Evolutionary conservation across 306 rosid species (phyloP), one percentile per base, ranked within the genome.

Genomic region (Cicer chorassanicum): DNA sequence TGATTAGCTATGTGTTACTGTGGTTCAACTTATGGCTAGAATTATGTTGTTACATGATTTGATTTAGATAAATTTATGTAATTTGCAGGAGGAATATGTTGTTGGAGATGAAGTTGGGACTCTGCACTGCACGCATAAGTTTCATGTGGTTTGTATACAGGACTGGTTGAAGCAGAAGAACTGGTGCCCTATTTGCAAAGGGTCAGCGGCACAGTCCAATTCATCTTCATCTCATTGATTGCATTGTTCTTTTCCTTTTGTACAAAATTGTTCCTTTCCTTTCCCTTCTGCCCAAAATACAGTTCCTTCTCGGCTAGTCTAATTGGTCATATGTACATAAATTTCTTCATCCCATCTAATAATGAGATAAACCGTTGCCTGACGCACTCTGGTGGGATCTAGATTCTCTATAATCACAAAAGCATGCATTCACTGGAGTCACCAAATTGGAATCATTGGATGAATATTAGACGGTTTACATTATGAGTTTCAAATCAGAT

Each of bases 171-270:
- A 82, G 77, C 61, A 85, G 72, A 93, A 93, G 93, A 93, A 88
- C 19, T 93, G 96, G 96, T 91, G 98, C 77, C 98, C 97, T 18
- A 80, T 89, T 65, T 93, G 97, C 81, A 88, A 91, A 89, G 82
- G 85, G 21, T 78, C 92, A 1, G 86, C 80, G 0, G 82, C 83
- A 59, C 73, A 24, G 59, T 75, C 87, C 9, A 75, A 76, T 11
- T 60, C 87, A 55, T 67, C 75, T 21, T 74, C 77, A 16, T 68
- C 87, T 38, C 55, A 77, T 55, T 86, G 73, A 83, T 70, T 83
- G 61, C 43, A 11, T 82, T 43, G 15, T 51, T 66, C 41, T 54
- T 64, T 55, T 67, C 39, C 40, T 51, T 79, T 13, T 54, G 63
- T 76, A 76, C 72, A 85, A 61, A 75, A 60, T 13, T 45, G 2